These are phyloP conservation scores for Rhododendron mucronatum DNA, from an alignment of 148 eudicot species.

Conservation along the genomic window DNA sequence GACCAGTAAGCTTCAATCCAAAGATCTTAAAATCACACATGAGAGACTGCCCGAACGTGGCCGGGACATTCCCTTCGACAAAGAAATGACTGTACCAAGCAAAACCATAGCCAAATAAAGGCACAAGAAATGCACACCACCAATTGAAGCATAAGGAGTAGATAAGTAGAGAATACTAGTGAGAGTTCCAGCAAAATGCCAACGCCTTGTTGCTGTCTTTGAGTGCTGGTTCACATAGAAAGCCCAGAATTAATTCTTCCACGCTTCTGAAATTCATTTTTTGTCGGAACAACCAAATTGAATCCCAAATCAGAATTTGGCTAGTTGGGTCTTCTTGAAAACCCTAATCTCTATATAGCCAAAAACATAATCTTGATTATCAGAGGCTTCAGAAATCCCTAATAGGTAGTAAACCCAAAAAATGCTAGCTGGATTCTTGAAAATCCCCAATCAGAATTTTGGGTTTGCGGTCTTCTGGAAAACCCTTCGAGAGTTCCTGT, in stretches of 20 bases:
- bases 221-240: conserved; percentile 89
- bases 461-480: not conserved
- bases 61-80: conserved; percentile 73
- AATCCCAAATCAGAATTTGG: conserved; percentile 13
- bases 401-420: not conserved
- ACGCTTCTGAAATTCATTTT: conserved; percentile 68
- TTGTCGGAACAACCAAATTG: not conserved
- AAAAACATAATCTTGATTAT: conserved; percentile 2
- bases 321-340: not conserved
- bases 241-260: conserved; percentile 92
- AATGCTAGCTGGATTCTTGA: not conserved
- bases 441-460: not conserved
- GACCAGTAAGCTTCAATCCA: conserved; percentile 82
- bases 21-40: conserved; percentile 90
- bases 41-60: conserved; percentile 83
- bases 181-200: conserved; percentile 80
- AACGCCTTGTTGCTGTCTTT: conserved; percentile 80
- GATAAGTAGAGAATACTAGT: conserved; percentile 41
- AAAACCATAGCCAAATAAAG: conserved; percentile 71
- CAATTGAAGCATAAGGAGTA: conserved; percentile 55
- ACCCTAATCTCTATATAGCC: conserved; percentile 1
- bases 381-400: not conserved
- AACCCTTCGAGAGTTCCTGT: not conserved
- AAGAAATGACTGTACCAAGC: conserved; percentile 96
- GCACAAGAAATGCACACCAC: conserved; percentile 60